Percentiles rank a stretch among this genome's conserved stretches.
phyloP scores from a whole-genome alignment of 2,329 filamentous ascomycete species.

The Pseudogymnoascus sp. region DNA sequence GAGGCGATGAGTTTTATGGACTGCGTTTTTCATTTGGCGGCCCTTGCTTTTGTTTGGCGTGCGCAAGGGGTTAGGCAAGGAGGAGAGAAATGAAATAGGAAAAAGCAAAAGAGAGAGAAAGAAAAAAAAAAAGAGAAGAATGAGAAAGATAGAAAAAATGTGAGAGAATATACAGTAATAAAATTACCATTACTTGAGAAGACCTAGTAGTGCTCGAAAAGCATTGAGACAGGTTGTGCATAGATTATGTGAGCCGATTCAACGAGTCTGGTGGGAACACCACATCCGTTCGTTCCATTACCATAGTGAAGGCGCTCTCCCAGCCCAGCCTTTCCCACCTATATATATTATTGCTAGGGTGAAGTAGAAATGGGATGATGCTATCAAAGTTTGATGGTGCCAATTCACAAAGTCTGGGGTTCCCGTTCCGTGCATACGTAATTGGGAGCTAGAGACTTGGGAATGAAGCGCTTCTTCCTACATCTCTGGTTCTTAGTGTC shows the following conservation, averaged over 20 bases:
- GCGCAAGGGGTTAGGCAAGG: background rate
- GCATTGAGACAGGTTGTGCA: background rate
- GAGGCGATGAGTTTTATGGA: background rate
- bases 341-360: no score
- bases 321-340: no score
- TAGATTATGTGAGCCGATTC: background rate
- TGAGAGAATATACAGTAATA: conserved; percentile 1
- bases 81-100: background rate
- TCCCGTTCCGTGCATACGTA: no score
- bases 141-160: background rate
- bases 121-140: background rate
- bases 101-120: background rate
- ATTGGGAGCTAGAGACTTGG: no score
- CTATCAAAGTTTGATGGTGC: no score
- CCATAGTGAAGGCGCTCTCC: no score
- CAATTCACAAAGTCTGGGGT: no score
- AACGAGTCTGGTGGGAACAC: no score
- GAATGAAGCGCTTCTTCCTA: no score
- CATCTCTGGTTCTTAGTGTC: no score
- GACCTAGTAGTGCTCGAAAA: background rate
- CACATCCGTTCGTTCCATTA: no score
- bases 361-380: no score
- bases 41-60: background rate
- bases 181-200: background rate
- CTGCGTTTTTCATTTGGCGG: background rate